Evolutionary conservation across 768 basidiomycete species (phyloP), one percentile per base, ranked within the genome.

Genomic region (Xerocomus spinulosus): DNA sequence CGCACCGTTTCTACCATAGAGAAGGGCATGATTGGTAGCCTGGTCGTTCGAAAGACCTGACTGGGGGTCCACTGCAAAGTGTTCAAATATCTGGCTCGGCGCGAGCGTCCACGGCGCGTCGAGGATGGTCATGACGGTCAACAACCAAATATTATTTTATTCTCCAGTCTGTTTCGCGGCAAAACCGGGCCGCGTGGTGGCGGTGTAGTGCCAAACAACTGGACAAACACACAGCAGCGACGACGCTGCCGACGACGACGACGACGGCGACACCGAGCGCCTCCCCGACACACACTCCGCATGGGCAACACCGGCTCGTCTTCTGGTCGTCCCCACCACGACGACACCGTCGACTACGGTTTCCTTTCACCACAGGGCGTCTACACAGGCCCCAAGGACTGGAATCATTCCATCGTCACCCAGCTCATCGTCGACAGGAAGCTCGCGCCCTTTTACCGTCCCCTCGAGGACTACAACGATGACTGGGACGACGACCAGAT

Each of bases 401-500:
- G 92, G 85, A 92, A 92, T 64, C 88, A 93, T 57, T 67, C 80
- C 45, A 71, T 89, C 50, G 93, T 95, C 53, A 83, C 87, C 51
- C 85, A 89, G 68, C 79, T 95, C 62, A 92, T 99, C 66, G 73
- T 85, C 59, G 84, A 89, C 57, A 83, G 91, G 65, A 85, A 79
- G 60, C 80, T 99, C 34, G 92, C 94, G 1, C 96, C 96, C 1
- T 98, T 97, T 71, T 98, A 97, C 67, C 81, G 92, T 29, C 95
- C 96, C 12, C 75, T 99, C 36, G 92, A 96, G 63, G 95, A 98
- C 54, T 96, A 88, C 64, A 83, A 87, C 26, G 84, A 87, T 13
- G 78, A 79, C 35, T 97, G 92, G 92, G 84, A 88, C 52, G 86
- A 91, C 58, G 90, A 91, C 44, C 84, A 83, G 64, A 85, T 97